Evolutionary conservation across 345 rosid genomes (phyloP).

Genomic region (Sisymbrium irio): DNA sequence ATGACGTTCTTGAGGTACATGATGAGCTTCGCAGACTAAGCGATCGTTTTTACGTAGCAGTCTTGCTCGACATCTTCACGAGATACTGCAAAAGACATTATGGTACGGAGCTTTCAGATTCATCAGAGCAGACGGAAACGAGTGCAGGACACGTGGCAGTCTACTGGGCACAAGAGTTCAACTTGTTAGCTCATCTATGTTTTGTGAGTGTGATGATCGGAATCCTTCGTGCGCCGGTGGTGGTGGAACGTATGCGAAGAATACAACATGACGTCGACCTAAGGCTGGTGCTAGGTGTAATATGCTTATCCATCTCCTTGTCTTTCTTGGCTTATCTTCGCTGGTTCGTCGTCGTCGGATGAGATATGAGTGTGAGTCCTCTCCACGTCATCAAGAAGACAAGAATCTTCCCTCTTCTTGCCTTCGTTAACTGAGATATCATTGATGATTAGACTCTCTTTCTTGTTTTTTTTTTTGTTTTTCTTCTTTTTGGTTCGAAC

Average conservation of each 20-base stretch:
- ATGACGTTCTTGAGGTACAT: not conserved
- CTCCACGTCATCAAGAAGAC: not conserved
- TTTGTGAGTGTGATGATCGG: not conserved
- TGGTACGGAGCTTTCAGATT: not conserved
- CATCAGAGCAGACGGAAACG: not conserved
- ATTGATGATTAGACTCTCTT: not conserved
- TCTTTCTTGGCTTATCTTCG: conserved; percentile 2
- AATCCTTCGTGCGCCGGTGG: not conserved
- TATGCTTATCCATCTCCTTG: not conserved
- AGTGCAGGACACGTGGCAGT: not conserved
- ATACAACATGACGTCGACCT: not conserved
- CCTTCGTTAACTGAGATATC: not conserved
- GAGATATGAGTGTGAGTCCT: not conserved
- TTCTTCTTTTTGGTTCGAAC: not conserved
- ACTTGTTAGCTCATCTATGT: not conserved
- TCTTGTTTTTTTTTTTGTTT: not conserved
- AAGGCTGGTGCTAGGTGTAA: not conserved
- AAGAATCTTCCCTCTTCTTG: not conserved
- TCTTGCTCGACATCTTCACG: not conserved
- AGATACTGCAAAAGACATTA: not conserved
- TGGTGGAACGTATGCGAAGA: not conserved
- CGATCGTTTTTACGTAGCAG: not conserved
- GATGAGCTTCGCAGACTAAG: not conserved
- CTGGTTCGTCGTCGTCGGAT: not conserved
- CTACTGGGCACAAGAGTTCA: not conserved